Evolutionary conservation across 352 stramenopile genomes (phyloP).

Genomic region (Phytophthora gonapodyides): DNA sequence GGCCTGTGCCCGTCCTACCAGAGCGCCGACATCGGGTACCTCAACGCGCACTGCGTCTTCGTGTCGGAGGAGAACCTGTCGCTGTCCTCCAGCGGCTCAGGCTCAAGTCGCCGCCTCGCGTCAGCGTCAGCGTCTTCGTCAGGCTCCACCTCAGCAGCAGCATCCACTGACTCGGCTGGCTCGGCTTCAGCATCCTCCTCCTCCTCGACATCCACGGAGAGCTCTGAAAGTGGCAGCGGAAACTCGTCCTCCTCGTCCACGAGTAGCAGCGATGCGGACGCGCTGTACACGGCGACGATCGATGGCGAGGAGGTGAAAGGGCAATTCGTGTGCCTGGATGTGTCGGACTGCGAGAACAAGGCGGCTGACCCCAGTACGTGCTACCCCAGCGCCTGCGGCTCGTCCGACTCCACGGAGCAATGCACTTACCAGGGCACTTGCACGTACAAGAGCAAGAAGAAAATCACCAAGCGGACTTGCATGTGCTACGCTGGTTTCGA

Average conservation of each 20-base stretch:
- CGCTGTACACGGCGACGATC: conserved; percentile 57
- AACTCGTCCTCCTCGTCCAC: conserved; percentile 25
- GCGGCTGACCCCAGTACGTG: conserved; percentile 40
- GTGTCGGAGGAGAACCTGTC: conserved; percentile 49
- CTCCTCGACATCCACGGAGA: conserved; percentile 7
- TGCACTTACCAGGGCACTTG: conserved; percentile 71
- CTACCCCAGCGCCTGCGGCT: conserved; percentile 37
- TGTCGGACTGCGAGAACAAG: conserved; percentile 52
- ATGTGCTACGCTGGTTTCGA: conserved; percentile 47
- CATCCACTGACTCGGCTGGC: not conserved
- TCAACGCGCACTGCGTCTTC: conserved; percentile 81
- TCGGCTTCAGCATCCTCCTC: not conserved
- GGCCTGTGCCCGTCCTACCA: conserved; percentile 80
- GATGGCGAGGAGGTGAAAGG: conserved; percentile 52
- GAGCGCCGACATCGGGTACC: conserved; percentile 54
- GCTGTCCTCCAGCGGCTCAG: conserved; percentile 16
- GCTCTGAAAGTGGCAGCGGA: conserved; percentile 12
- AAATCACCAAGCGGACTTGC: conserved; percentile 54
- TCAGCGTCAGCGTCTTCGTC: conserved; percentile 1
- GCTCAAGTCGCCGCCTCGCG: conserved; percentile 6
- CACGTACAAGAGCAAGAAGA: conserved; percentile 57
- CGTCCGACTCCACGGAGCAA: conserved; percentile 31
- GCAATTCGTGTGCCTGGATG: conserved; percentile 47
- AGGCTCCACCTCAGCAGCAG: not conserved
- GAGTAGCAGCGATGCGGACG: conserved; percentile 23